These are phyloP conservation scores for Benincasa hispida DNA, from an alignment of 306 rosid genomes.

Conservation along the genomic window DNA sequence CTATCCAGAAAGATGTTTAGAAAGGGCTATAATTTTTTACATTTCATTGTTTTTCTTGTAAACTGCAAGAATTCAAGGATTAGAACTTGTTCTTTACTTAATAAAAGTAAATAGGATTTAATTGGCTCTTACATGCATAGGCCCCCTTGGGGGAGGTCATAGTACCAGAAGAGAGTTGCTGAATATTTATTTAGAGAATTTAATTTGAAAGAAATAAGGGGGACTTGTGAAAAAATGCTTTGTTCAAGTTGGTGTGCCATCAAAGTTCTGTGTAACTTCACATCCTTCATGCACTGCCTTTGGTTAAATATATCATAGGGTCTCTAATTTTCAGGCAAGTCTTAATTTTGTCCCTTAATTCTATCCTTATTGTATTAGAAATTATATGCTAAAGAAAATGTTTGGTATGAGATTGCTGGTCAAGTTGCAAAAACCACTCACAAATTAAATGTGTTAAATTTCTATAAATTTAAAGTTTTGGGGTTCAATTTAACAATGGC, in stretches of 20 bases:
- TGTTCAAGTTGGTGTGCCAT: too few relatives aligned
- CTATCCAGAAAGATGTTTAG: not conserved
- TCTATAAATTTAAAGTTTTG: too few relatives aligned
- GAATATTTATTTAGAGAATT: not conserved
- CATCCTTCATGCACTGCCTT: not conserved
- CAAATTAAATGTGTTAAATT: too few relatives aligned
- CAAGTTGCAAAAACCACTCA: too few relatives aligned
- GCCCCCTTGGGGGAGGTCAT: not conserved
- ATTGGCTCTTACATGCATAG: not conserved
- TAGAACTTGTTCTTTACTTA: not conserved
- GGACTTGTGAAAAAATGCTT: not conserved
- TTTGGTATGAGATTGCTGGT: not conserved
- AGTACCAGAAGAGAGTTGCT: not conserved
- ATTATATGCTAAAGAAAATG: too few relatives aligned
- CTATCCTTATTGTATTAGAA: too few relatives aligned
- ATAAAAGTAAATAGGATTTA: not conserved
- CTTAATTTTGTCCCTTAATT: not conserved
- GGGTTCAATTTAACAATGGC: too few relatives aligned
- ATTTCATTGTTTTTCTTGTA: not conserved
- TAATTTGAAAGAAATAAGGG: not conserved
- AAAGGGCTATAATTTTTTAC: not conserved
- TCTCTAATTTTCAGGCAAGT: too few relatives aligned
- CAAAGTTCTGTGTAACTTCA: too few relatives aligned
- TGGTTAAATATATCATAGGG: not conserved
- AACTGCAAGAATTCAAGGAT: not conserved